Evolutionary conservation across 2,329 filamentous ascomycete species (phyloP).

Genomic region (Cadophora luteo-olivacea): DNA sequence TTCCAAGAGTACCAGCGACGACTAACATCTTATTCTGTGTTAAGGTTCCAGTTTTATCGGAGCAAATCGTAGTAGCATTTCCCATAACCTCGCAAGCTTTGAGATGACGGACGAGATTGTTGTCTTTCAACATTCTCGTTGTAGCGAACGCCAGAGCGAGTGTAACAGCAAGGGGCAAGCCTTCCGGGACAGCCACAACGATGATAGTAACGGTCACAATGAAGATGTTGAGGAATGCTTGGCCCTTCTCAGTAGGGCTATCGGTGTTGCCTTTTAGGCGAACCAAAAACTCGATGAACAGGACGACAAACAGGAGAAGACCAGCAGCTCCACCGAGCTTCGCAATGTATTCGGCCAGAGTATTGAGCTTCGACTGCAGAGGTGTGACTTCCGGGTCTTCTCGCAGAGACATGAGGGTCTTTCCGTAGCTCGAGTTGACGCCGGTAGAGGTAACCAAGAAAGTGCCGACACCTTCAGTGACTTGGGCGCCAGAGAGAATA

Average conservation of each 20-base stretch:
- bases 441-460: slow-evolving; percentile 80
- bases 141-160: slow-evolving; percentile 72
- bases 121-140: slow-evolving; percentile 71
- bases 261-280: slow-evolving; percentile 58
- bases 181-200: slow-evolving; percentile 73
- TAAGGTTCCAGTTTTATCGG: slow-evolving; percentile 78
- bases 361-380: slow-evolving; percentile 78
- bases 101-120: slow-evolving; percentile 72
- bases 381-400: slow-evolving; percentile 81
- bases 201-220: slow-evolving; percentile 71
- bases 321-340: slow-evolving; percentile 76
- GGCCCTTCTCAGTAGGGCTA: slow-evolving; percentile 61
- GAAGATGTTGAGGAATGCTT: slow-evolving; percentile 66
- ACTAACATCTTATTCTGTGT: slow-evolving; percentile 81
- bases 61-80: slow-evolving; percentile 77
- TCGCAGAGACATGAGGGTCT: slow-evolving; percentile 79
- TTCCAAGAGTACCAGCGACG: slow-evolving; percentile 73
- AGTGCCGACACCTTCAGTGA: slow-evolving; percentile 76
- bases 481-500: slow-evolving; percentile 80
- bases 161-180: slow-evolving; percentile 70
- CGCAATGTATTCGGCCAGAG: slow-evolving; percentile 81
- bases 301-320: slow-evolving; percentile 76
- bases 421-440: slow-evolving; percentile 76
- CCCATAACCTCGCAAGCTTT: slow-evolving; percentile 76
- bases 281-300: slow-evolving; percentile 79